Evolutionary conservation across 768 basidiomycete genomes (phyloP), one percentile per base, ranked within the genome.

Genomic region (Lactarius deliciosus): DNA sequence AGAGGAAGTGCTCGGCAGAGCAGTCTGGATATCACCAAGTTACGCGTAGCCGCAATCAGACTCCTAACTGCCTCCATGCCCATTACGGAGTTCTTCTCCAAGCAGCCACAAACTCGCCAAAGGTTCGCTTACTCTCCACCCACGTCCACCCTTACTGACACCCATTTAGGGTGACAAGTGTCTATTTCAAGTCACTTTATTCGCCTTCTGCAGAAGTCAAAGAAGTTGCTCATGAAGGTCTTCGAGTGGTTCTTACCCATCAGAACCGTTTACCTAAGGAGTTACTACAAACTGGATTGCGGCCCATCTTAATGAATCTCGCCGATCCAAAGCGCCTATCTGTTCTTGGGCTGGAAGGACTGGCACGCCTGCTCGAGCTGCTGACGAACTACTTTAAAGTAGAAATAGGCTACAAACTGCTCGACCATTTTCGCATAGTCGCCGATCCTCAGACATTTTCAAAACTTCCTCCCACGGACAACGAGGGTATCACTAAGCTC

Each of bases 371-470:
- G 58, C 81, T 99, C 58, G 94, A 97, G 75, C 84, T 99, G 8
- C 79, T 99, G 63, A 97, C 95, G 45, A 98, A 98, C 76, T 98
- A 99, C 78, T 99, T 99, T 87, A 98, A 98, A 76, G 96, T 99
- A 20, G 97, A 99, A 79, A 98, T 99, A 66, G 97, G 97, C 0
- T 86, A 92, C 76, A 99, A 99, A 77, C 86, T 99, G 8, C 81
- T 99, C 25, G 97, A 98, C 72, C 97, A 99, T 75, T 98, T 96
- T 79, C 88, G 90, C 53, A 87, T 90, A 43, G 89, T 99, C 25
- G 92, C 96, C 30, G 94, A 96, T 73, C 90, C 93, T 16, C 88
- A 89, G 70, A 88, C 85, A 57, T 90, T 95, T 0, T 87, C 94
- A 0, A 85, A 87, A 65, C 82, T 91, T 5, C 92, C 94, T 1